phyloP scores from a whole-genome alignment of 257 asterid genomes.

The Catharanthus roseus region DNA sequence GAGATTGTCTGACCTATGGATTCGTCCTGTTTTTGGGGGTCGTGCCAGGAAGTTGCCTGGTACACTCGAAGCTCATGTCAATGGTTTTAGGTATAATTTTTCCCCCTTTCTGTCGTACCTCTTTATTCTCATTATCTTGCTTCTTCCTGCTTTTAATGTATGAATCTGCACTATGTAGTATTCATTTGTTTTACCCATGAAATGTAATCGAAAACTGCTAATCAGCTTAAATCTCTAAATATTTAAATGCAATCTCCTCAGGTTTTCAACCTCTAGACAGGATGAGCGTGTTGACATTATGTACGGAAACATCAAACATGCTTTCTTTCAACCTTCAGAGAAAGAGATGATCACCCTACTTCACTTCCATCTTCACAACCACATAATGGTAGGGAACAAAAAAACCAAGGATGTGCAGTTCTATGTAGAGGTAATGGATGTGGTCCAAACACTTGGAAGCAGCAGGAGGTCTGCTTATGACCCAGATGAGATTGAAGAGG shows the following conservation, averaged over 20 bases:
- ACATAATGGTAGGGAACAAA: slow-evolving; percentile 75
- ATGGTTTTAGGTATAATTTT: slow-evolving; percentile 47
- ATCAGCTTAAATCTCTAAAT: neutral
- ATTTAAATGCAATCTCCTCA: slow-evolving; percentile 32
- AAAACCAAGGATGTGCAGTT: slow-evolving; percentile 71
- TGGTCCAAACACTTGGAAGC: slow-evolving; percentile 62
- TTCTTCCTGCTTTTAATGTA: neutral
- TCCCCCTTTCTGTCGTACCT: neutral
- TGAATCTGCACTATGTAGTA: neutral
- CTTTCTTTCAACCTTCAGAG: slow-evolving; percentile 79
- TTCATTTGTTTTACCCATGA: neutral
- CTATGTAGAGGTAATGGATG: slow-evolving; percentile 72
- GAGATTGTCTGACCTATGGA: slow-evolving; percentile 57
- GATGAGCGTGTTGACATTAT: slow-evolving; percentile 61
- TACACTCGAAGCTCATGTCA: slow-evolving; percentile 59
- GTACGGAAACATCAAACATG: slow-evolving; percentile 61
- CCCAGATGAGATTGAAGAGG: slow-evolving; percentile 86
- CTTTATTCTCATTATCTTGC: neutral
- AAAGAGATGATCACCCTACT: slow-evolving; percentile 73
- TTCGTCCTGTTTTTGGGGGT: slow-evolving; percentile 72
- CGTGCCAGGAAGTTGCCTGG: slow-evolving; percentile 57
- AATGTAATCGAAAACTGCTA: neutral
- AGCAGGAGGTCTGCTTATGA: slow-evolving; percentile 64
- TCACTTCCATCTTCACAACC: slow-evolving; percentile 71
- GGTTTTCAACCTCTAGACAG: slow-evolving; percentile 55